A percentile compares a stretch with the other conserved stretches of the same genome.
phyloP scores from a whole-genome alignment of 2,329 filamentous ascomycete species.

The Talaromyces marneffei region DNA sequence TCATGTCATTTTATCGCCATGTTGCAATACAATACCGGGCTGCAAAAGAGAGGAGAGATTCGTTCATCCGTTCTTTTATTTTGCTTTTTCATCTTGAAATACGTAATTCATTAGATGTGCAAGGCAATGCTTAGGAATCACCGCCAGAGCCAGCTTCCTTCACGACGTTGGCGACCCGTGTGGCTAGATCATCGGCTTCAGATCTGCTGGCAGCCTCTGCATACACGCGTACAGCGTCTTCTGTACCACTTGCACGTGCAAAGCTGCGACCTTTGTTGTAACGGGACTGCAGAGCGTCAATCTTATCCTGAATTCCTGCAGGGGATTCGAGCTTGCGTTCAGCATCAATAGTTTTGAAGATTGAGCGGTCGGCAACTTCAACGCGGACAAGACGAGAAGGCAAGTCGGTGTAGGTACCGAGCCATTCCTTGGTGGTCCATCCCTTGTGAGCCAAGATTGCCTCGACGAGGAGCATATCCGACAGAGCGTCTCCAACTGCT shows the following conservation, averaged over 20 bases:
- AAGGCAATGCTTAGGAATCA: constrained; percentile 2
- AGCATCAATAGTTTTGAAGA: constrained; percentile 81
- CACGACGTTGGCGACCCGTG: constrained; percentile 72
- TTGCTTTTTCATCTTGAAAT: neutral
- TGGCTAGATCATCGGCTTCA: constrained; percentile 85
- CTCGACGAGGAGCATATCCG: constrained; percentile 92
- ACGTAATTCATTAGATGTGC: neutral
- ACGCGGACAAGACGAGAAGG: constrained; percentile 94
- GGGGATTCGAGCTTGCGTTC: constrained; percentile 82
- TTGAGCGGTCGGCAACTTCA: constrained; percentile 77
- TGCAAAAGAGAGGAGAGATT: neutral
- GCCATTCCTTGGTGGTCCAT: constrained; percentile 88
- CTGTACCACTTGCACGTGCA: constrained; percentile 86
- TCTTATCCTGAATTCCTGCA: constrained; percentile 71
- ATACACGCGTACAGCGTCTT: constrained; percentile 93
- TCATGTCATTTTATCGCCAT: neutral
- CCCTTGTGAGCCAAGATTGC: constrained; percentile 91
- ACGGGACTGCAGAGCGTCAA: constrained; percentile 81
- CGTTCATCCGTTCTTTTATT: neutral
- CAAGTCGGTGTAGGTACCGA: constrained; percentile 84
- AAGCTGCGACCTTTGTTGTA: constrained; percentile 87
- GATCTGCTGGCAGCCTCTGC: constrained; percentile 84
- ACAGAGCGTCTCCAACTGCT: constrained; percentile 91
- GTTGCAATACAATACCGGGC: neutral
- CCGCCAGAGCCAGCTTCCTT: constrained; percentile 47